Base-by-base conservation (phyloP, 2,329 filamentous ascomycete species). In the Ophiostoma sp. region DNA sequence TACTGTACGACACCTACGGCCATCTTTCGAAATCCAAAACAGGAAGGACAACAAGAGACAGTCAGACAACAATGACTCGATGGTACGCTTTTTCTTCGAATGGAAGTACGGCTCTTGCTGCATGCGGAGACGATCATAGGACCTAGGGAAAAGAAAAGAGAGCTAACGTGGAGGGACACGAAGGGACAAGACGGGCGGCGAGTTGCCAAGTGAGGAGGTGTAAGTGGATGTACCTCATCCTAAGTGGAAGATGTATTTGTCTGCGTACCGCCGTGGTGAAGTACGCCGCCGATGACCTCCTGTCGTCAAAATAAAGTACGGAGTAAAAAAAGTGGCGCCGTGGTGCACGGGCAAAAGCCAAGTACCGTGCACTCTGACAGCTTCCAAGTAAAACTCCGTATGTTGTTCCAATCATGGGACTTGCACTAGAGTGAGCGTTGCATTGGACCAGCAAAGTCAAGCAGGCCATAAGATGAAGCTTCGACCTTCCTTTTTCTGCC, bases 1-100 rank as follows among this genome's bases (percentile, higher is more conserved):
- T 48, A 11, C 25, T 68, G 22, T 48, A n/a, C 63, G 39, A 68
- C 36, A 2, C 3, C n/a, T 1, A 42, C 17, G n/a, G n/a, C 33
- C 11, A 9, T 25, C 33, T 25, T 42, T 11, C 3, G 3, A 31
- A 22, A 2, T 28, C 45, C 66, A 12, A 28, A 69, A 55, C 8
- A 69, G 45, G 66, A 69, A 69, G 66, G 66, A 50, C 66, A 52
- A 25, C 66, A 22, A 52, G 66, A 22, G 22, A 8, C 19, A 3
- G 17, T 17, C 33, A 64, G 22, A 9, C 6, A 45, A 36, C 36
- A 33, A 28, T 28, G 22, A 28, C 61, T 11, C 59, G 9, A 63
- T 19, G 57, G 31, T 61, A 61, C 19, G 15, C 57, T 33, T n/a
- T n/a, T n/a, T n/a, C 45, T 7, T 5, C 19, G n/a, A 28, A 45